phyloP scores from a whole-genome alignment of 177 flowering plant species.

The Vitis hybrid region DNA sequence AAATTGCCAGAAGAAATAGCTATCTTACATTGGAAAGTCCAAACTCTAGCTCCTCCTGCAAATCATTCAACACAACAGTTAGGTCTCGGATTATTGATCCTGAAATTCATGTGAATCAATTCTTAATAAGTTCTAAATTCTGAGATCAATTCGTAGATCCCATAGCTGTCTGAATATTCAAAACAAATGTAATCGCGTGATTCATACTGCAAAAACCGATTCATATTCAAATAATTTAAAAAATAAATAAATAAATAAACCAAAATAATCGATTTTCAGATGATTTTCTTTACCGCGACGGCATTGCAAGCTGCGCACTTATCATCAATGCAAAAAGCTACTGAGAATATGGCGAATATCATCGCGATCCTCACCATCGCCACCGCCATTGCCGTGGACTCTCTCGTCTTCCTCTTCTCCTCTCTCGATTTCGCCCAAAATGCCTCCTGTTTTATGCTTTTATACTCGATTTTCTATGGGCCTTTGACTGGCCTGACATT shows the following conservation, averaged over 20 bases:
- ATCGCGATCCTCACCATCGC: slow-evolving; percentile 3
- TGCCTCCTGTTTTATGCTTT: too few relatives aligned
- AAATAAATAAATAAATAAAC: not conserved
- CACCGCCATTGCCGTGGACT: slow-evolving; percentile 18
- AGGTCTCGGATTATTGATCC: slow-evolving; percentile 13
- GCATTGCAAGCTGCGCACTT: slow-evolving; percentile 89
- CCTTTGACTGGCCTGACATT: too few relatives aligned
- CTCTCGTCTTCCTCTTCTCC: slow-evolving; percentile 12
- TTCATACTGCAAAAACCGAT: too few relatives aligned
- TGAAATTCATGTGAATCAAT: not conserved
- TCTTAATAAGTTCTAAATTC: too few relatives aligned
- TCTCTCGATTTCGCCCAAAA: too few relatives aligned
- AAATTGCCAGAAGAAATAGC: not conserved
- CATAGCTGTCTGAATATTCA: too few relatives aligned
- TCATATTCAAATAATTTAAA: too few relatives aligned
- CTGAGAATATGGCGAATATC: slow-evolving; percentile 27
- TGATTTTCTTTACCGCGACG: slow-evolving; percentile 56
- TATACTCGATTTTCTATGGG: too few relatives aligned
- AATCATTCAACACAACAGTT: slow-evolving; percentile 14
- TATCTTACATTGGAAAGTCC: slow-evolving; percentile 72
- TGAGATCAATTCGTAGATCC: too few relatives aligned
- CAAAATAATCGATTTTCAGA: not conserved
- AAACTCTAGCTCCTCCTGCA: slow-evolving; percentile 82
- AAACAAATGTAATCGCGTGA: too few relatives aligned
- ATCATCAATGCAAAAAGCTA: slow-evolving; percentile 55